Conservation (phyloP, 2,329 filamentous ascomycete genomes). For the Blumeria graminis region DNA sequence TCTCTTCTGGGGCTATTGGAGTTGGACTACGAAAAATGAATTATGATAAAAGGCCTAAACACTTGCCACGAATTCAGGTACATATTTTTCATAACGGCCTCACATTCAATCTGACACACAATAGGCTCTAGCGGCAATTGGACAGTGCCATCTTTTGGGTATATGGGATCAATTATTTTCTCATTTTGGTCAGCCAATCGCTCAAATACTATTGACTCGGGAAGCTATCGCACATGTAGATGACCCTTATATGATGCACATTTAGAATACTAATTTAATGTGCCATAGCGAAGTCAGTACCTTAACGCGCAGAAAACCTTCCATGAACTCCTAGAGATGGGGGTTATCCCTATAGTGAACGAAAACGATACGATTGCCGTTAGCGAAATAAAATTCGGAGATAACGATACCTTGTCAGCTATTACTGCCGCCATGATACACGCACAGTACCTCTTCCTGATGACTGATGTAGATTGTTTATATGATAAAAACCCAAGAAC, state of each 20-base stretch:
- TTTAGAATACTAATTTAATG: neutral
- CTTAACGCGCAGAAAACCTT: constrained; percentile 93
- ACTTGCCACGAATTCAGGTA: constrained; percentile 68
- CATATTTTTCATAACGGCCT: constrained; percentile 4
- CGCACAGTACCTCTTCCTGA: constrained; percentile 86
- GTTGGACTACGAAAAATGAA: constrained; percentile 83
- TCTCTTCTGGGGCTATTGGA: constrained; percentile 91
- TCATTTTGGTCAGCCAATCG: constrained; percentile 72
- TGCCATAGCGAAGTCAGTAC: constrained; percentile 55
- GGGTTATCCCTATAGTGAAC: constrained; percentile 94
- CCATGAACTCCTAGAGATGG: constrained; percentile 71
- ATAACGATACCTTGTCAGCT: constrained; percentile 91
- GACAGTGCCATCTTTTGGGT: constrained; percentile 82
- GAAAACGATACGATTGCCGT: constrained; percentile 96
- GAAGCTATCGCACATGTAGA: constrained; percentile 87
- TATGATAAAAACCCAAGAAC: constrained; percentile 89
- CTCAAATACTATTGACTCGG: constrained; percentile 79
- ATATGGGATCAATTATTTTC: constrained; percentile 86
- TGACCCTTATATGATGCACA: constrained; percentile 3
- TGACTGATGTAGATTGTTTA: constrained; percentile 95
- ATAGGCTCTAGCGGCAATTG: constrained; percentile 75
- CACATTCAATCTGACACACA: neutral
- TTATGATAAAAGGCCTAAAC: constrained; percentile 65
- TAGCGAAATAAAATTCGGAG: constrained; percentile 96
- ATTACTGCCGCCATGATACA: constrained; percentile 96